A percentile compares a stretch with the other conserved stretches of the same genome.
phyloP scores from a whole-genome alignment of 169 alveolate genomes.

The Cyclospora cayetanensis region DNA sequence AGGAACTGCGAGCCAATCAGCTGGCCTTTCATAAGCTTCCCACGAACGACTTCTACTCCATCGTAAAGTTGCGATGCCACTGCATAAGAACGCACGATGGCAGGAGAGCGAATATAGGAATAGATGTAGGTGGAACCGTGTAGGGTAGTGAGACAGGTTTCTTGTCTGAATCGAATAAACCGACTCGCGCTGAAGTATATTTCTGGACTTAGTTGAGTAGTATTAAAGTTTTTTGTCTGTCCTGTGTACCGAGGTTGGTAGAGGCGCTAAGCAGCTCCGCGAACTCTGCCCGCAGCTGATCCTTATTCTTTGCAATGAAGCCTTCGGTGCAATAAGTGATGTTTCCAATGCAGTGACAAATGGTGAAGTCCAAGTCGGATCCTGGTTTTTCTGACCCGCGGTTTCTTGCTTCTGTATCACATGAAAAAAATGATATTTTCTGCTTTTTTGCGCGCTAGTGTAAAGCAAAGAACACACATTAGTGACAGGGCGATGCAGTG shows the following conservation, averaged over 20 bases:
- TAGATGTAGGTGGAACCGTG: no score
- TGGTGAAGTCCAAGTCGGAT: constrained; percentile 81
- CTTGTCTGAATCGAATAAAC: no score
- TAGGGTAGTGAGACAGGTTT: no score
- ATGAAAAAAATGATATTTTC: not conserved
- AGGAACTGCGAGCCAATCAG: constrained; percentile 90
- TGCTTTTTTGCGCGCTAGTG: no score
- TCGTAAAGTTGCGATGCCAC: constrained; percentile 83
- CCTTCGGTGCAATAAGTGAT: constrained; percentile 85
- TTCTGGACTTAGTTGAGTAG: no score
- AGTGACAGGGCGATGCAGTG: no score
- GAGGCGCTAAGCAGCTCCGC: constrained; percentile 70
- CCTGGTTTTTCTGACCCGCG: constrained; percentile 77
- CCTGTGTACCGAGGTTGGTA: not conserved
- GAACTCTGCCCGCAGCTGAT: constrained; percentile 87
- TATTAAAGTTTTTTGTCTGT: no score
- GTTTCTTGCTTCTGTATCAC: not conserved
- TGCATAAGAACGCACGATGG: constrained; percentile 59
- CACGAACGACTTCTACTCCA: constrained; percentile 81
- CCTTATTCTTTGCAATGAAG: constrained; percentile 88
- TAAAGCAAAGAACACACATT: no score
- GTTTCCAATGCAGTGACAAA: constrained; percentile 88
- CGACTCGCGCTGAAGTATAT: no score
- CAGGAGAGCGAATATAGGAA: no score
- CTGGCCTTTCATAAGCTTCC: constrained; percentile 91